phyloP scores from a whole-genome alignment of 176 grass and related monocot species.

The Oryza nivara region DNA sequence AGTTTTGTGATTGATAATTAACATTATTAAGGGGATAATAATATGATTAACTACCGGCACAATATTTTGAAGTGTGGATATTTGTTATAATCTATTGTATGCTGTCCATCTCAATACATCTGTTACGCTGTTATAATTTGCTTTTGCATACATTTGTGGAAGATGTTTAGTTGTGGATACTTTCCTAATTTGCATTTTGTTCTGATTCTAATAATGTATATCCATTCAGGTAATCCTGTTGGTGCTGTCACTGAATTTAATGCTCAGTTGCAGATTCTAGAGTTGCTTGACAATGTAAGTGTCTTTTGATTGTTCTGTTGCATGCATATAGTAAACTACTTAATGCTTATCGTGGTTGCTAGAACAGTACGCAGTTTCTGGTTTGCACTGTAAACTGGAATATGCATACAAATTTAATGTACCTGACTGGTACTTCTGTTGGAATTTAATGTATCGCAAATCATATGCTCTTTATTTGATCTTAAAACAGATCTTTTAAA shows the following conservation, averaged over 20 bases:
- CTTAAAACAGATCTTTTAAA: background rate
- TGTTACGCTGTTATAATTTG: conserved; percentile 8
- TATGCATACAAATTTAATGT: background rate
- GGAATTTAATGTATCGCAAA: background rate
- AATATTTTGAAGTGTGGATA: background rate
- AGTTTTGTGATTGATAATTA: background rate
- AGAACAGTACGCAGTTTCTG: background rate
- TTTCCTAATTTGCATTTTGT: conserved; percentile 20
- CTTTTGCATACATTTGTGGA: background rate
- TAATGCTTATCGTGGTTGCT: background rate
- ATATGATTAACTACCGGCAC: background rate
- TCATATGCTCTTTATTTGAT: conserved; percentile 1
- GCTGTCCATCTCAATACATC: background rate
- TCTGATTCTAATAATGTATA: conserved; percentile 38
- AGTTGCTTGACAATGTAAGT: conserved; percentile 97
- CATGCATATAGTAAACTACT: conserved; percentile 25
- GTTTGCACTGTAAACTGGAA: background rate
- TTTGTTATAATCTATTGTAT: conserved; percentile 2
- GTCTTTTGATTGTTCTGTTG: conserved; percentile 16
- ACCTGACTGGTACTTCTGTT: background rate
- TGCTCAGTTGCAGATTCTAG: conserved; percentile 93
- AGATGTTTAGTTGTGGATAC: background rate
- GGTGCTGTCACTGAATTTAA: conserved; percentile 75
- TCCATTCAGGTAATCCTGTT: conserved; percentile 74
- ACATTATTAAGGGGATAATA: background rate